Conservation (phyloP, 768 basidiomycete species). For the Mrakia gelida region DNA sequence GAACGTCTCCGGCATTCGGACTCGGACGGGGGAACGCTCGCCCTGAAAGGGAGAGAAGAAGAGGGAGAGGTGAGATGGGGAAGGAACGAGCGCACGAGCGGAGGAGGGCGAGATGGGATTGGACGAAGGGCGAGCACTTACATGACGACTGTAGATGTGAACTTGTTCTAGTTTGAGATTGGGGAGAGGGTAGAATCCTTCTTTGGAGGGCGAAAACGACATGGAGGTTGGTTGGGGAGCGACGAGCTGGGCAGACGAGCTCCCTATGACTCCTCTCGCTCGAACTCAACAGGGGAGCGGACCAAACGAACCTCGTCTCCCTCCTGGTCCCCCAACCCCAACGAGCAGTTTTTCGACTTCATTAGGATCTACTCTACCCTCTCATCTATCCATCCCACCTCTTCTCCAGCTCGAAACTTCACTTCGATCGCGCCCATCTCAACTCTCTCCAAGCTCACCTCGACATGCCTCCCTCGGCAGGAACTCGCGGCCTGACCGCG, state of each 20-base stretch:
- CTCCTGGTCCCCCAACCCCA: no score
- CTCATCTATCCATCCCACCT: no score
- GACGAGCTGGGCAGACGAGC: not conserved
- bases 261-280: no score
- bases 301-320: not conserved
- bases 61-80: not conserved
- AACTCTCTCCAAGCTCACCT: no score
- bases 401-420: no score
- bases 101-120: not conserved
- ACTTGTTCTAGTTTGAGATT: constrained; percentile 44
- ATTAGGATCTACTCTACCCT: no score
- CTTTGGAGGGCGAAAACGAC: not conserved
- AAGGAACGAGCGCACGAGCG: not conserved
- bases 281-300: no score
- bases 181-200: constrained; percentile 14
- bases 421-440: no score
- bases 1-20: constrained; percentile 28
- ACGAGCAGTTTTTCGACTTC: no score
- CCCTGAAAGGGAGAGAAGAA: constrained; percentile 47
- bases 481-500: no score
- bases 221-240: not conserved
- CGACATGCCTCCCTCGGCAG: no score
- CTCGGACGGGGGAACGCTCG: constrained; percentile 68
- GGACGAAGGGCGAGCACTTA: constrained; percentile 47
- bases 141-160: constrained; percentile 70